Evolutionary conservation across 352 stramenopile species (phyloP).

Genomic region (Detonula confervacea): DNA sequence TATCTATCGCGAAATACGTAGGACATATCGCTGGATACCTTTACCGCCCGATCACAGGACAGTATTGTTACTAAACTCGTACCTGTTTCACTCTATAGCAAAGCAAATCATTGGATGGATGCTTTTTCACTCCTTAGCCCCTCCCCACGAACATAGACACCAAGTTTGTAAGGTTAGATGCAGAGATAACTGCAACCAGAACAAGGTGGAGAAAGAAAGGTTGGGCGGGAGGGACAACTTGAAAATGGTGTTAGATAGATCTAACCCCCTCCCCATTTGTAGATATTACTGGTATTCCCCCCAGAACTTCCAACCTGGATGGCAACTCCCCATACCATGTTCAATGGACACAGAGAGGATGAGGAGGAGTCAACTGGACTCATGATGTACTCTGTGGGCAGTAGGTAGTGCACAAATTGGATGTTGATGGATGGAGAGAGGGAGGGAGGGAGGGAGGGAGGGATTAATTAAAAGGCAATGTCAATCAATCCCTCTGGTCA

Average conservation of each 20-base stretch:
- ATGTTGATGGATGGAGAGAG: background rate
- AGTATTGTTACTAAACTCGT: too few species aligned
- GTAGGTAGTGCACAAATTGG: background rate
- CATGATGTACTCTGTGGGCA: background rate
- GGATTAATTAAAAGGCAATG: background rate
- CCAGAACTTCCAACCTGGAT: background rate
- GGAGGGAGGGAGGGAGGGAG: background rate
- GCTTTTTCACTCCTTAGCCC: too few species aligned
- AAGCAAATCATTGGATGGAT: too few species aligned
- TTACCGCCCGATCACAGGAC: too few species aligned
- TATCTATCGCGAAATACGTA: too few species aligned
- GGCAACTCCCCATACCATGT: background rate
- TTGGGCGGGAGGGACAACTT: too few species aligned
- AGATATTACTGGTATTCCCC: background rate
- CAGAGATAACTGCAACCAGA: too few species aligned
- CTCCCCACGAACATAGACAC: too few species aligned
- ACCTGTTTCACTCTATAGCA: too few species aligned
- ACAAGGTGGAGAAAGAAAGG: too few species aligned
- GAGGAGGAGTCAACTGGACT: background rate
- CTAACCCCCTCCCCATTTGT: background rate
- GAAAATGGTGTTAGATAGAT: background rate
- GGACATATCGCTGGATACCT: too few species aligned
- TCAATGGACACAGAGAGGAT: background rate
- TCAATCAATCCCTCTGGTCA: background rate
- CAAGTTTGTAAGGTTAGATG: too few species aligned